Base-by-base conservation (phyloP, 495 filamentous ascomycete genomes). In the Penicillium macrosclerotiorum region DNA sequence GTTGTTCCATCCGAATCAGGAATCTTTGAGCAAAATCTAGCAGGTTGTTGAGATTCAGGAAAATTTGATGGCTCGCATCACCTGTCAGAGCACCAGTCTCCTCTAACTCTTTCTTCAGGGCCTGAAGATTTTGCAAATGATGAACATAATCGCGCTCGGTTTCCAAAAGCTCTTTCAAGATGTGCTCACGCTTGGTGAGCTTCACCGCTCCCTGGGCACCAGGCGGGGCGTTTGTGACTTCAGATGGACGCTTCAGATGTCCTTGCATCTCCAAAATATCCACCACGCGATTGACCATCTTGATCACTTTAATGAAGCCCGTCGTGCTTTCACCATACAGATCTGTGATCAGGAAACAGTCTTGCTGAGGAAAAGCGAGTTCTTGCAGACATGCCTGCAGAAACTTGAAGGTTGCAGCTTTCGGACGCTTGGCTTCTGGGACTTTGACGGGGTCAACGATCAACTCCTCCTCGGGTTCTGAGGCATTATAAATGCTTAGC, bases 101-200 rank as follows among this genome's bases (percentile, higher is more conserved):
- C 57, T 96, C 89, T 24, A 97, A 71, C 19, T 83, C 81, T 55
- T 89, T 93, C 73, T 96, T 96, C 45, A 97, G 80, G 39, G 90
- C 85, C 59, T 97, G 91, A 13, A 98, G 67, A 51, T 91, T 90
- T 59, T 97, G 92, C 20, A 98, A 74, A 70, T 97, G 91, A 57
- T 97, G 92, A n/a, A 97, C 94, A 52, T 98, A 98, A 61, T 95
- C 94, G 30, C 93, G 84, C 63, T 98, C 93, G 4, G 92, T 97
- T 54, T 88, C 87, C 35, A 98, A 82, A 35, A 98, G 68, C 61
- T 98, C 93, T 53, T 86, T 81, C 23, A 98, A 79, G 47, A 97
- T 85, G 56, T 95, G 84, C 45, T 96, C 84, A 30, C 89, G 77
- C 59, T 90, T 89, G 38, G 87, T 93, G 55, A 89, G 65, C 42